These are phyloP conservation scores for Tricholoma flavovirens DNA, from an alignment of 768 basidiomycete genomes.

Conservation along the genomic window DNA sequence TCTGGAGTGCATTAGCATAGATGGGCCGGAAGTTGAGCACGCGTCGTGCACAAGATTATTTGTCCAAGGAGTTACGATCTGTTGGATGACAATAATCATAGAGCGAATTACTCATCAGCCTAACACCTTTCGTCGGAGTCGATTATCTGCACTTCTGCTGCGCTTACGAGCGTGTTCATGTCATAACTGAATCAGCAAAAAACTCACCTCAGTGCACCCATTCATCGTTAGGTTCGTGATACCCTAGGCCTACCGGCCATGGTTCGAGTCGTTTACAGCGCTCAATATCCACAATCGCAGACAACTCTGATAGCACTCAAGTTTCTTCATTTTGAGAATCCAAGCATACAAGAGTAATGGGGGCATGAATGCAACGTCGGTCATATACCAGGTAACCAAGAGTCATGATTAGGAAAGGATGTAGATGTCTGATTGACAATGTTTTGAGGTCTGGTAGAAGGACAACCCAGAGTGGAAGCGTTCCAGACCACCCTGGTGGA, in stretches of 20 bases:
- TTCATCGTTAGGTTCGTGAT: conserved; percentile 30
- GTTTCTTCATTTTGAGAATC: neutral
- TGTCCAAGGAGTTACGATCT: too few species aligned
- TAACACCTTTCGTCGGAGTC: neutral
- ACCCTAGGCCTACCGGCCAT: conserved; percentile 37
- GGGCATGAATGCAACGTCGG: conserved; percentile 15
- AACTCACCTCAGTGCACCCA: conserved; percentile 15
- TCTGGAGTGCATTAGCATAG: too few species aligned
- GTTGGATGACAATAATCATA: too few species aligned
- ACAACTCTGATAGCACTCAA: neutral
- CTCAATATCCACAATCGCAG: conserved; percentile 1
- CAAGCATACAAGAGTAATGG: neutral
- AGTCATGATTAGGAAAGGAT: conserved; percentile 22
- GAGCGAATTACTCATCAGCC: too few species aligned
- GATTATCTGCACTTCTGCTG: neutral
- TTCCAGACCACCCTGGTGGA: conserved; percentile 4
- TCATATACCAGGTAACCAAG: conserved; percentile 29
- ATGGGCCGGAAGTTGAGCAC: too few species aligned
- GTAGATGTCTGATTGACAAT: conserved; percentile 29
- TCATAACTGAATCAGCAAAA: neutral
- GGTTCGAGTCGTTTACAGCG: conserved; percentile 8
- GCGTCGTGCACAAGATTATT: too few species aligned
- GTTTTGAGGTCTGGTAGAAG: conserved; percentile 31
- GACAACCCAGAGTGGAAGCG: neutral
- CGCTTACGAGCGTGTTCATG: neutral